Base-by-base conservation (phyloP, 176 grass and related monocot species). In the Neostapfia colusana region DNA sequence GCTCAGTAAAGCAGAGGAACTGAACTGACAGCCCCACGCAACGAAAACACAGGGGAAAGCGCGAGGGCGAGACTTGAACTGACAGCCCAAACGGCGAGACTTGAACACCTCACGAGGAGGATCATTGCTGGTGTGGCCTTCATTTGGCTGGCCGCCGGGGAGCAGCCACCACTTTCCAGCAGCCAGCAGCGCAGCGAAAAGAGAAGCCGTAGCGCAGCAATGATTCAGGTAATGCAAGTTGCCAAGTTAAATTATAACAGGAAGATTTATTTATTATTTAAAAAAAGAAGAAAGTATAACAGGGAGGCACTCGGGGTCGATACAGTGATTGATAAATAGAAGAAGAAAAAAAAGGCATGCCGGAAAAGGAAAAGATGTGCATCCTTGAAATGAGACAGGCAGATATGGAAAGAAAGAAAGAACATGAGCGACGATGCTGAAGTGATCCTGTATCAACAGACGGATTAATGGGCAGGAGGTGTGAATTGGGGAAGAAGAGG, bases 321-420 rank as follows among this genome's bases (percentile, higher is more conserved):
- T 69, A 36, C 53, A 48, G 78, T 60, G 35, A 23, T 59, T 53
- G 21, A 53, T 8, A 53, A 10, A 10, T 1, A 10, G 13, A n/a
- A 0, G 37, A 2, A n/a, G n/a, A n/a, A n/a, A 72, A n/a, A 82
- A 73, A 77, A 75, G 86, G 63, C n/a, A 5, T 65, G 81, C 76
- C 39, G 63, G 81, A 69, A 88, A 84, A 88, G 81, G 76, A 34
- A 84, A 88, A 84, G 81, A 8, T 76, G 76, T 80, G 86, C 81
- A 71, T 88, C 81, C 70, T 70, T 63, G 81, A 80, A 80, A 84
- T 4, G 76, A 84, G 86, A 80, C 86, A 75, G 56, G 21, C 45
- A 10, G 54, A 45, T 55, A 57, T 72, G 69, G 18, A 34, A 44
- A 17, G 59, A 16, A 24, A 25, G 62, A 1, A n/a, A 48, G 10